phyloP scores from a whole-genome alignment of 2,329 filamentous ascomycete species.

The Exophiala mesophila region DNA sequence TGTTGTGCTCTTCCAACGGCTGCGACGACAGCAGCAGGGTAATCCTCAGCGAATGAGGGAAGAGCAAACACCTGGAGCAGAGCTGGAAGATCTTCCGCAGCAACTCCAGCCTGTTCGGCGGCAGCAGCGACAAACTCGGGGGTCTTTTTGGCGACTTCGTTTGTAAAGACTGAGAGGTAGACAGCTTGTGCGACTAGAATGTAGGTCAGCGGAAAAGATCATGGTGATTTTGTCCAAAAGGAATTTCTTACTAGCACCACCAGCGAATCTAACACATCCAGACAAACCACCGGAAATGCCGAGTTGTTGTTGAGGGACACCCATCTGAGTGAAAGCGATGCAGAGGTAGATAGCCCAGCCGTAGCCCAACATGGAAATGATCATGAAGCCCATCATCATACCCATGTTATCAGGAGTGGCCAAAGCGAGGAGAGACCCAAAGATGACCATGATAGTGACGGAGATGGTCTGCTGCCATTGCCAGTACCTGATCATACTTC shows the following conservation, averaged over 20 bases:
- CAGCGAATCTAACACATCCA: constrained; percentile 42
- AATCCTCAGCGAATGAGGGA: constrained; percentile 1
- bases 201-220: too few relatives aligned
- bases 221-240: too few relatives aligned
- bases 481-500: constrained; percentile 43
- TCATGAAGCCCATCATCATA: constrained; percentile 45
- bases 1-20: not conserved
- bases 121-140: constrained; percentile 33
- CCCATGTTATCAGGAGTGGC: constrained; percentile 42
- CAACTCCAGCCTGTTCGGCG: constrained; percentile 34
- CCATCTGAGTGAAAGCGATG: constrained; percentile 48
- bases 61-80: not conserved
- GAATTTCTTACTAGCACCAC: constrained; percentile 32
- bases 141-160: constrained; percentile 26
- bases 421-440: constrained; percentile 42
- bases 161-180: constrained; percentile 40
- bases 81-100: constrained; percentile 5
- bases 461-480: constrained; percentile 44
- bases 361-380: constrained; percentile 43
- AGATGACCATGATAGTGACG: constrained; percentile 45
- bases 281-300: constrained; percentile 43
- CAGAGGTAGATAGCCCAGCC: constrained; percentile 46
- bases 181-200: constrained; percentile 35
- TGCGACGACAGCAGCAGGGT: not conserved
- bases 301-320: constrained; percentile 46